Conservation (phyloP, 177 flowering plant genomes). For the Vitis hybrid region DNA sequence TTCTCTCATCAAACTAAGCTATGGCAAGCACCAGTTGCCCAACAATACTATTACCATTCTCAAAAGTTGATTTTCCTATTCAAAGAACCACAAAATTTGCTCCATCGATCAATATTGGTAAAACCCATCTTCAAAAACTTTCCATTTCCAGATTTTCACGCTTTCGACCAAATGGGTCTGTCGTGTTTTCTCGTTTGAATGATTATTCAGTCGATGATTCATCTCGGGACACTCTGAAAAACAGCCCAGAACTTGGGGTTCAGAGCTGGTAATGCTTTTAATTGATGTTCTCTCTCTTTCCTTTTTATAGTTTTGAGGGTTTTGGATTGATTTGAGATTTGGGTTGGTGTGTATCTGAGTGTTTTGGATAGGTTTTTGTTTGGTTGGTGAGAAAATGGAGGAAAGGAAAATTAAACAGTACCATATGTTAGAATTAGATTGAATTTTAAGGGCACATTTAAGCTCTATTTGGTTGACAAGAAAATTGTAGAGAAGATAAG, state of each 20-base stretch:
- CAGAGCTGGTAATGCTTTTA: conserved; percentile 21
- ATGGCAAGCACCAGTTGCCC: conserved; percentile 33
- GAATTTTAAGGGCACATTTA: too few relatives aligned
- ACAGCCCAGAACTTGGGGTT: conserved; percentile 18
- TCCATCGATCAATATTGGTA: conserved; percentile 1
- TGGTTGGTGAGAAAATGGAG: too few relatives aligned
- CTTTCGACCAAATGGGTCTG: conserved; percentile 19
- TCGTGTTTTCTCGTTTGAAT: conserved; percentile 12
- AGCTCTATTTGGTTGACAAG: too few relatives aligned
- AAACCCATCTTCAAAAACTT: conserved; percentile 6
- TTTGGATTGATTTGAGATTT: too few relatives aligned
- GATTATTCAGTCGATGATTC: conserved; percentile 18
- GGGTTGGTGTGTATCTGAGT: too few relatives aligned
- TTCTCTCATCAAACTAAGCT: not conserved
- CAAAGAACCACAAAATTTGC: not conserved
- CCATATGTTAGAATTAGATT: too few relatives aligned
- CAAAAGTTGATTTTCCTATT: conserved; percentile 9
- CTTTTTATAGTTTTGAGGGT: too few relatives aligned
- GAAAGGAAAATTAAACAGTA: too few relatives aligned
- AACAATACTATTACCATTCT: conserved; percentile 11
- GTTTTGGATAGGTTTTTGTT: too few relatives aligned
- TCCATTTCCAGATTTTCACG: conserved; percentile 1
- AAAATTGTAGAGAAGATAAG: too few relatives aligned
- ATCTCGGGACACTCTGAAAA: not conserved
- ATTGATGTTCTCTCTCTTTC: not conserved